A percentile compares a stretch with the other conserved stretches of the same genome.
Evolutionary conservation across 768 basidiomycete species (phyloP).

Genomic region (Calocera viscosa): DNA sequence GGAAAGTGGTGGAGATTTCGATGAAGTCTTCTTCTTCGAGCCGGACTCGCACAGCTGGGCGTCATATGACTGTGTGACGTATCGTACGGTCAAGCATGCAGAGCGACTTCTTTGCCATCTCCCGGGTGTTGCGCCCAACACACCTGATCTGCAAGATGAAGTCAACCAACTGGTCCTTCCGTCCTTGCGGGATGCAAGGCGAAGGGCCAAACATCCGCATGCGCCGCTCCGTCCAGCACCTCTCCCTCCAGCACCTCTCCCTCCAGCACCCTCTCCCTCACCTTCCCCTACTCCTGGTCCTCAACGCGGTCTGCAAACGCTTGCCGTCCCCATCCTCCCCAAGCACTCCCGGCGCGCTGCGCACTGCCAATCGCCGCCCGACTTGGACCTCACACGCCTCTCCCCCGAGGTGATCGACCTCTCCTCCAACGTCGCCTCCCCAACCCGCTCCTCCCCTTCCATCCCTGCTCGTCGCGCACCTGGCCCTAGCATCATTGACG

Average conservation of each 20-base stretch:
- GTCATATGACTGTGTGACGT: not conserved
- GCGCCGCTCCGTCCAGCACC: not conserved
- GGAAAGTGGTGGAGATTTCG: not conserved
- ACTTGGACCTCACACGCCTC: not conserved
- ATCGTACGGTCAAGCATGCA: not conserved
- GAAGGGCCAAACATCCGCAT: not conserved
- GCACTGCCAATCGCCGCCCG: not conserved
- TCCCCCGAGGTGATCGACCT: not conserved
- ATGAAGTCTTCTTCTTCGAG: not conserved
- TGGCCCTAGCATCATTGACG: not conserved
- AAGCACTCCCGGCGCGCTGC: not conserved
- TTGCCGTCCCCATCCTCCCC: not conserved
- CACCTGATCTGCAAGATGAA: not conserved
- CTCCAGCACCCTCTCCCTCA: not conserved
- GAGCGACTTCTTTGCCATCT: not conserved
- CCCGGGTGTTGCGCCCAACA: not conserved
- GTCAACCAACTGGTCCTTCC: not conserved
- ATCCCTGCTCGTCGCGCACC: not conserved
- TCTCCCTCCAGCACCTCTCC: not conserved
- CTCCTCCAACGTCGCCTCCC: not conserved
- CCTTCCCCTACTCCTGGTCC: not conserved
- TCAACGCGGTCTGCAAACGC: not conserved
- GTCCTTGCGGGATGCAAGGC: not conserved
- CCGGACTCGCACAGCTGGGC: not conserved
- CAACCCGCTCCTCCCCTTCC: not conserved